Base-by-base conservation (phyloP, 2,329 filamentous ascomycete genomes). In the Dactylellina leptospora region DNA sequence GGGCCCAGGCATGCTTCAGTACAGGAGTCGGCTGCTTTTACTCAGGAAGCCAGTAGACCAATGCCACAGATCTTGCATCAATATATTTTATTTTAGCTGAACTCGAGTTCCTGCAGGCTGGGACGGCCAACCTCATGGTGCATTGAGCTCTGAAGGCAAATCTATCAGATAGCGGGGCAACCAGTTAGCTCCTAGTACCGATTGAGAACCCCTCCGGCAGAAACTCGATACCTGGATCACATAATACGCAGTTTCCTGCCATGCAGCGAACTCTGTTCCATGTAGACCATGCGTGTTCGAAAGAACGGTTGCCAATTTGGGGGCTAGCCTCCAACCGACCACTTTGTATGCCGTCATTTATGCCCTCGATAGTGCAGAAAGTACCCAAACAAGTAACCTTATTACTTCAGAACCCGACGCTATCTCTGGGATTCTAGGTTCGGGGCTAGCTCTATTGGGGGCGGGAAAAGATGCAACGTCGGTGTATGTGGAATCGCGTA, bases 61-160 rank as follows among this genome's bases (percentile, higher is more conserved):
- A 47, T 54, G 47, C 38, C 54, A 50, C 40, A 40, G 28, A 56
- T 56, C 42, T 54, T 40, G 48, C 51, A 54, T 56, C 60, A 59
- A 45, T 53, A 48, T 59, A 68, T 51, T 60, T 44, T 33, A 38
- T 9, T n/a, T 47, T 44, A 42, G 23, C 18, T 44, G 30, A 25
- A 16, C 11, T 22, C 20, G 20, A 55, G 40, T 55, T 55, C 48
- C 64, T 55, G 63, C 40, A 55, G 64, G 23, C 23, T 13, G 3
- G n/a, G 45, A 30, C 20, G 38, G 30, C 33, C 47, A 20, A 54
- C 47, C 28, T 48, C 45, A 53, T 45, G n/a, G 18, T 47, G 62
- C 62, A 59, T 61, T n/a, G 11, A 38, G 30, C 18, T n/a, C 20
- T 8, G 28, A 61, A 38, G 48, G 22, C 23, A 42, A 56, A 56